A percentile compares a stretch with the other conserved stretches of the same genome.
phyloP scores from a whole-genome alignment of 805 yeast genomes.

The Metschnikowia cubensis region DNA sequence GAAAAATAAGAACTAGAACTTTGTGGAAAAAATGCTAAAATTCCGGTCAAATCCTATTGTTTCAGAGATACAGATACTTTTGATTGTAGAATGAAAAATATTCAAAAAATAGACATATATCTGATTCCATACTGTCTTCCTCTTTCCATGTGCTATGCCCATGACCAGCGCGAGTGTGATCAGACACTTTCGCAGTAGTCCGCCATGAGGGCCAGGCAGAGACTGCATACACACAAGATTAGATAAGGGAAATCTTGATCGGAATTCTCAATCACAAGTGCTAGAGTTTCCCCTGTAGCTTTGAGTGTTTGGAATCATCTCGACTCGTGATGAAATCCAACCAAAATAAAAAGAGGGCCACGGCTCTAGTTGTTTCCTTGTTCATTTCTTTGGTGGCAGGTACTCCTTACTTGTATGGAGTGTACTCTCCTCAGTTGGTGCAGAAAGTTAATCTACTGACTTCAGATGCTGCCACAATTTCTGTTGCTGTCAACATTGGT shows the following conservation, averaged over 20 bases:
- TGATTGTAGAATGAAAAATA: too few relatives aligned
- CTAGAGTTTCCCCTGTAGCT: background rate
- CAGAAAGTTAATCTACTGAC: constrained; percentile 53
- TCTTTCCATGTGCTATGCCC: too few relatives aligned
- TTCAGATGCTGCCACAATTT: constrained; percentile 58
- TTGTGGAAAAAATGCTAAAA: too few relatives aligned
- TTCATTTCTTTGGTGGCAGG: constrained; percentile 67
- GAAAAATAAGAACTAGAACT: too few relatives aligned
- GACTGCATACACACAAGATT: background rate
- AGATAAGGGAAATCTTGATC: background rate
- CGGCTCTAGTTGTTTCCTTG: constrained; percentile 29
- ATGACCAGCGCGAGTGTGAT: too few relatives aligned
- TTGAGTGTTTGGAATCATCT: background rate
- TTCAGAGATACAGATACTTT: too few relatives aligned
- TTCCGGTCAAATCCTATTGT: too few relatives aligned
- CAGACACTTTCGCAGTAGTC: background rate
- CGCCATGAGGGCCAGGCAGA: background rate
- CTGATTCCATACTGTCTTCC: too few relatives aligned
- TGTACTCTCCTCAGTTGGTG: constrained; percentile 71
- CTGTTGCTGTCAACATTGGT: constrained; percentile 57
- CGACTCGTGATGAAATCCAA: background rate
- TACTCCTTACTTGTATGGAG: constrained; percentile 70
- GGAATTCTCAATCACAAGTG: background rate
- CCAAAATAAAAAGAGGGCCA: constrained; percentile 3
- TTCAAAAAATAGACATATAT: too few relatives aligned